These are phyloP conservation scores for Cyberlindnera mississippiensis DNA, from an alignment of 805 yeast genomes.

Conservation along the genomic window DNA sequence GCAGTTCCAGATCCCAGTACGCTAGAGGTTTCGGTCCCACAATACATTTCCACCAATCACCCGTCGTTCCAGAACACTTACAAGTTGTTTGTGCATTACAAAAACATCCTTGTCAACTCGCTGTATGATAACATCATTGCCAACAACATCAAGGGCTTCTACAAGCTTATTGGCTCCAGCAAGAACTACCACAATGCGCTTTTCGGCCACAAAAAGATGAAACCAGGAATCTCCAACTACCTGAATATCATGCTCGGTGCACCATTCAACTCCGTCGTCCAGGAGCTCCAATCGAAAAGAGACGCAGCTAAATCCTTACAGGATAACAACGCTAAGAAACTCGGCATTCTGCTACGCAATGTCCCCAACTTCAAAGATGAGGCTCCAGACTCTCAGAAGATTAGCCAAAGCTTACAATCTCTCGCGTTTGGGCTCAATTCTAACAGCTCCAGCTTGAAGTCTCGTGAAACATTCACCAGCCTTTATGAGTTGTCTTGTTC, in stretches of 20 bases:
- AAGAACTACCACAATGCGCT: slow-evolving; percentile 22
- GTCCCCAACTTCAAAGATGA: slow-evolving; percentile 28
- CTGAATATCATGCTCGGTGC: slow-evolving; percentile 31
- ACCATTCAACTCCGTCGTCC: slow-evolving; percentile 33
- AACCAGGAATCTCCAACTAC: slow-evolving; percentile 14
- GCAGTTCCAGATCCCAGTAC: slow-evolving; percentile 13
- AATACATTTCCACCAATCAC: slow-evolving; percentile 4
- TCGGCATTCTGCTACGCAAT: slow-evolving; percentile 35
- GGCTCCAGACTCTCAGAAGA: background rate
- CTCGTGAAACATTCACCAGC: slow-evolving; percentile 1
- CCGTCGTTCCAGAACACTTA: slow-evolving; percentile 13
- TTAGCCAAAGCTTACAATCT: background rate
- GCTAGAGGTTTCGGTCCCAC: slow-evolving; percentile 8
- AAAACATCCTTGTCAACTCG: slow-evolving; percentile 12
- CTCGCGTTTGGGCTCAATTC: background rate
- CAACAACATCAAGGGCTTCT: slow-evolving; percentile 18
- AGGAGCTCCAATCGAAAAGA: slow-evolving; percentile 28
- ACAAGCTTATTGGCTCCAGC: slow-evolving; percentile 24
- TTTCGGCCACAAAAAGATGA: slow-evolving; percentile 9
- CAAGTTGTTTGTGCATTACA: slow-evolving; percentile 13
- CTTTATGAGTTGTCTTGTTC: slow-evolving; percentile 1
- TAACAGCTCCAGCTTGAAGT: too few relatives aligned
- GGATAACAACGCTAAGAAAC: slow-evolving; percentile 29
- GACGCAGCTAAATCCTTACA: slow-evolving; percentile 22
- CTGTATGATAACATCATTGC: slow-evolving; percentile 18